Evolutionary conservation across 768 basidiomycete species (phyloP).

Genomic region (Suillus luteus): DNA sequence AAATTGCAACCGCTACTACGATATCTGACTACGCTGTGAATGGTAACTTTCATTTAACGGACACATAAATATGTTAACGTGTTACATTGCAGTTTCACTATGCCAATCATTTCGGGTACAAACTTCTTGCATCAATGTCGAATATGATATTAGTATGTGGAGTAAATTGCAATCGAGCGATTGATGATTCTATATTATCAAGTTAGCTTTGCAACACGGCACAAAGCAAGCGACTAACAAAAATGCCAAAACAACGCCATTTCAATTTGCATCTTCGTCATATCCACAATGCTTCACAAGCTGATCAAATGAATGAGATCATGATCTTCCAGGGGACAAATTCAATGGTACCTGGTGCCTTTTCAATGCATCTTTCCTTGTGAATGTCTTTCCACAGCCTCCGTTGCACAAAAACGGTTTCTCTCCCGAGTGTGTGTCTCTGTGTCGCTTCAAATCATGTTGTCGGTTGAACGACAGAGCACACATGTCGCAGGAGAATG

Average conservation of each 20-base stretch:
- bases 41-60: constrained; percentile 1
- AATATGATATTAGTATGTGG: constrained; percentile 11
- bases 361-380: constrained; percentile 84
- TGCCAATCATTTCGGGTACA: background rate
- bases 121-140: constrained; percentile 1
- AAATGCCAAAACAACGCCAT: constrained; percentile 5
- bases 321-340: constrained; percentile 14
- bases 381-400: constrained; percentile 85
- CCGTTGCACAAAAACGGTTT: constrained; percentile 84
- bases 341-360: constrained; percentile 65
- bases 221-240: background rate
- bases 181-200: constrained; percentile 9
- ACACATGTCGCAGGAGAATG: constrained; percentile 72
- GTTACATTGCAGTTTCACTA: constrained; percentile 10
- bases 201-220: constrained; percentile 4
- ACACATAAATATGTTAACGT: constrained; percentile 1
- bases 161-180: constrained; percentile 7
- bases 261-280: constrained; percentile 48
- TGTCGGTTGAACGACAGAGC: constrained; percentile 83
- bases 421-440: constrained; percentile 83
- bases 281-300: constrained; percentile 80
- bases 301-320: constrained; percentile 38
- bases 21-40: constrained; percentile 1
- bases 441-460: constrained; percentile 83
- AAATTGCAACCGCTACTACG: background rate